Base-by-base conservation (phyloP, 2,329 filamentous ascomycete species). In the Phialocephala subalpina region DNA sequence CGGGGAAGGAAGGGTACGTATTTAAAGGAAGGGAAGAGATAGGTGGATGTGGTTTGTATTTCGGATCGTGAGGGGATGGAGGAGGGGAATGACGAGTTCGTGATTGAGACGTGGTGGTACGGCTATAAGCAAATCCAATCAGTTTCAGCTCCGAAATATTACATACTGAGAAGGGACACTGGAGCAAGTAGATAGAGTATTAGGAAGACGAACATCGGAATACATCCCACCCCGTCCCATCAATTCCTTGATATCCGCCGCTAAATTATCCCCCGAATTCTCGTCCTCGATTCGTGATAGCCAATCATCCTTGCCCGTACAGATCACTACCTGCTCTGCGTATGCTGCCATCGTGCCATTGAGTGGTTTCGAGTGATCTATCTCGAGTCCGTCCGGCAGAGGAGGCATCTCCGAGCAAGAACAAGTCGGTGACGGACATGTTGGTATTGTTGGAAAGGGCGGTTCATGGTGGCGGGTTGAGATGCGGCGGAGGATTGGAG, bases 271-370 rank as follows among this genome's bases (percentile, higher is more conserved):
- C 18, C 82, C 87, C 73, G 79, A 85, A 72, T 90, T 87, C 66
- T 97, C 93, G 55, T 97, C 90, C 76, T 97, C 94, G 68, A 97
- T 97, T 64, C 87, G 87, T 74, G 91, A 94, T 33, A 84, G 82
- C 94, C 94, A 97, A 79, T 97, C 92, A 35, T 84, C 80, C 67
- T 88, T 87, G 4, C 93, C 94, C 0, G 94, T 97, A 68, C 91
- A 94, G 16, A 97, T 84, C 11, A 98, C 79, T 3, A 97, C 86
- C 72, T 97, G 94, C 78, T 97, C 90, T 0, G 89, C 84, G 76
- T 97, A 97, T 0, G 85, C 82, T 1, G 91, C 84, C 80, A 97
- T 94, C 6, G 91, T 90, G 14, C 92, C 92, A 75, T 92, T 90
- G 52, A 97, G 81, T 20, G 86, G 83, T 45, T 86, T 86, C 67